Percentiles rank a stretch among this genome's conserved stretches.
Evolutionary conservation across 345 rosid species (phyloP).

Genomic region (Pistacia vera): DNA sequence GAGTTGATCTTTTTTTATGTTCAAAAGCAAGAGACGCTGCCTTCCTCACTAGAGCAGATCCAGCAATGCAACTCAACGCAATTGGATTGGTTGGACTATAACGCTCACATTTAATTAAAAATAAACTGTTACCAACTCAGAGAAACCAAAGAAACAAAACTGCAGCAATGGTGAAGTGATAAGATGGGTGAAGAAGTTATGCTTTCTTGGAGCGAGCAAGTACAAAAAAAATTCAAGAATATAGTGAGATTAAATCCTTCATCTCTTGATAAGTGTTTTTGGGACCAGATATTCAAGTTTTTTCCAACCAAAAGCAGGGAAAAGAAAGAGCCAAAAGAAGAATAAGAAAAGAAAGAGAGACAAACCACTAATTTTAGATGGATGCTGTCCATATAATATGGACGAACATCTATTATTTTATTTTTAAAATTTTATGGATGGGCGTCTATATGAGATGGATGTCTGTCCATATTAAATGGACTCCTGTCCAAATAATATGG

Average conservation of each 20-base stretch:
- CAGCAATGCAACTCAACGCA: conserved; percentile 86
- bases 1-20: conserved; percentile 73
- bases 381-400: too few species aligned
- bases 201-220: conserved; percentile 55
- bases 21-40: conserved; percentile 80
- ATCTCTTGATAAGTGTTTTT: conserved; percentile 41
- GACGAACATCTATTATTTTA: too few species aligned
- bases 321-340: not conserved
- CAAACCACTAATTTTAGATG: too few species aligned
- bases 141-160: not conserved
- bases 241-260: conserved; percentile 42
- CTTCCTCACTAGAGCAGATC: conserved; percentile 80
- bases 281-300: conserved; percentile 44
- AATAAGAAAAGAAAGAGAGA: too few species aligned
- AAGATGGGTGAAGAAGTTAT: conserved; percentile 73
- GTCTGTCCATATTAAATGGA: too few species aligned
- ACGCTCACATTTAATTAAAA: not conserved
- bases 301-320: conserved; percentile 53
- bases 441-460: too few species aligned
- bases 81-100: conserved; percentile 57
- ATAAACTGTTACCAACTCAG: too few species aligned
- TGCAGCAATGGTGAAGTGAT: conserved; percentile 50
- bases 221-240: conserved; percentile 48
- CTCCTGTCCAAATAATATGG: too few species aligned
- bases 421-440: too few species aligned